Evolutionary conservation across 2,329 filamentous ascomycete genomes (phyloP), one percentile per base, ranked within the genome.

Genomic region (Bipolaris gigantea): DNA sequence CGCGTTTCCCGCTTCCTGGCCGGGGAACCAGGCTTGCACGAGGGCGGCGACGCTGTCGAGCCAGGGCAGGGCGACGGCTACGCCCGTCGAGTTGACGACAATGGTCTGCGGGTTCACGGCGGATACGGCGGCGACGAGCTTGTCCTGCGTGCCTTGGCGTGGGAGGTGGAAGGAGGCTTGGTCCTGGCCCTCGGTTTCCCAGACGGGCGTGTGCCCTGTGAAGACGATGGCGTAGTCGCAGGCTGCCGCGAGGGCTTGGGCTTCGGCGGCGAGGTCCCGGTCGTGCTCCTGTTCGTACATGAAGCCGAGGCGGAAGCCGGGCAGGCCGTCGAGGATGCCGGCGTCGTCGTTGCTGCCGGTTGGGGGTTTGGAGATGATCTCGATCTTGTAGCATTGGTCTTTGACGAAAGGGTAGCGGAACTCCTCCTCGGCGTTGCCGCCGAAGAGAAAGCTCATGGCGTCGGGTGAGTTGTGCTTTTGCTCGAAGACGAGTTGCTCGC

Each of bases 1-100:
- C 3, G 73, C 70, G 51, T 77, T 75, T 13, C 75, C 75, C 4
- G 67, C 65, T 62, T 78, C 76, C 59, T 78, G 74, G 4, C 76
- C 76, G 1, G 75, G 72, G 27, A 77, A 73, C 67, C 77, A 77
- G 3, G 76, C 74, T 50, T 75, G 72, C 2, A 79, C 50, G 16
- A 79, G 71, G 5, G 69, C 70, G 6, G 69, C 58, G n/a, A 74
- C 61, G 27, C 71, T 68, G 59, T 83, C 77, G 1, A 80, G 80
- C 88, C 87, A 90, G 16, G 86, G 86, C 81, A 89, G 86, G 1
- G 82, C 81, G 15, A 89, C 81, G 0, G 89, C 89, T 0, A 89
- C 90, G 33, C 89, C 90, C 0, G 88, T 90, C 64, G 92, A 89
- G 68, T 90, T 85, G 1, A 92, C 86, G 1, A 94, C 84, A 1